phyloP scores from a whole-genome alignment of 345 rosid genomes.

The Corymbia maculata region DNA sequence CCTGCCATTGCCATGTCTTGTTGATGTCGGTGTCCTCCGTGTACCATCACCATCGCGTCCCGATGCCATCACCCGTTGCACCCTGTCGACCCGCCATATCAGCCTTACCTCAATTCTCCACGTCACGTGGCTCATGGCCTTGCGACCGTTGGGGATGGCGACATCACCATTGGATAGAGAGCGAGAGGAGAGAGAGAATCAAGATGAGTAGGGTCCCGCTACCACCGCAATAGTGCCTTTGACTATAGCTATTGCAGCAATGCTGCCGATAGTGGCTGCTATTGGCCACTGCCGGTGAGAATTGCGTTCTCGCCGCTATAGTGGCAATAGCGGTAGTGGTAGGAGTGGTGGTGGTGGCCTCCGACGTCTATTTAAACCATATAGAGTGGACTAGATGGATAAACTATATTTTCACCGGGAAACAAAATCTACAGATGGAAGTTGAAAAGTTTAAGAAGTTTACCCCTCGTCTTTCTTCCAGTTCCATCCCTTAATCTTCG shows the following conservation, averaged over 20 bases:
- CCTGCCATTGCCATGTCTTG: background rate
- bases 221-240: background rate
- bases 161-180: background rate
- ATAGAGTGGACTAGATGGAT: too few relatives aligned
- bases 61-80: background rate
- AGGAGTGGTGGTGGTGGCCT: background rate
- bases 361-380: background rate
- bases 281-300: background rate
- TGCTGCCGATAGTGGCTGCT: background rate
- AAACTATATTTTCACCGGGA: background rate
- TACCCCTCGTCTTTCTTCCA: background rate
- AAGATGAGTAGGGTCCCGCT: background rate
- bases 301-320: background rate
- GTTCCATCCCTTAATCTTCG: background rate
- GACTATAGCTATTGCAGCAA: background rate
- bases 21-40: background rate
- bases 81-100: background rate
- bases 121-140: background rate
- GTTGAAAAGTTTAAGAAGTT: background rate
- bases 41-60: background rate
- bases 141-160: background rate
- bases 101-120: background rate
- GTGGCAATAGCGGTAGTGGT: background rate
- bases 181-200: background rate
- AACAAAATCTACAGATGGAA: background rate